Percentiles rank a stretch among this genome's conserved stretches.
These are phyloP conservation scores for Tranzscheliella williamsii DNA, from an alignment of 1,284 basidiomycete genomes.

Conservation along the genomic window DNA sequence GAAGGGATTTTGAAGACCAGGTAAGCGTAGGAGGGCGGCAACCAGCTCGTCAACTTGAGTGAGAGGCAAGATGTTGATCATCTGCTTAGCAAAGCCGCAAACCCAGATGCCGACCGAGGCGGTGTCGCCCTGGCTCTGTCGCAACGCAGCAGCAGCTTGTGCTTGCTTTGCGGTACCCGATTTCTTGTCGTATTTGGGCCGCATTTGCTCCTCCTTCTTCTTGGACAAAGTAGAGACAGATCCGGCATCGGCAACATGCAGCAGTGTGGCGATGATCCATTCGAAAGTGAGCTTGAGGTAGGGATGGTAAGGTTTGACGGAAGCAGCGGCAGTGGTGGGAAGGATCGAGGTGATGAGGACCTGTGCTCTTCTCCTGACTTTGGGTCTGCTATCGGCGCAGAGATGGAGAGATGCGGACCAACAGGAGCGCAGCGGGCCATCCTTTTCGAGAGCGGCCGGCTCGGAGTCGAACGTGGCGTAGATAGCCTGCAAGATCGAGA, in stretches of 20 bases:
- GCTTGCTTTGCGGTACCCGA: conserved; percentile 52
- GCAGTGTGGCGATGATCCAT: conserved; percentile 74
- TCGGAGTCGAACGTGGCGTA: conserved; percentile 71
- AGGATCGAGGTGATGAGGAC: conserved; percentile 77
- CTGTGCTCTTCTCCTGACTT: conserved; percentile 87
- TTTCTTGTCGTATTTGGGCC: conserved; percentile 52
- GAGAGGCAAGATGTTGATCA: conserved; percentile 43
- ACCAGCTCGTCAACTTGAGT: conserved; percentile 39
- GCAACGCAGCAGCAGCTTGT: conserved; percentile 43
- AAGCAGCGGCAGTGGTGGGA: conserved; percentile 20
- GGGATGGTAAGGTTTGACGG: conserved; percentile 70
- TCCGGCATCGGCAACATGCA: conserved; percentile 70
- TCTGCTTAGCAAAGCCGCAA: conserved; percentile 51
- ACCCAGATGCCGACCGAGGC: conserved; percentile 56
- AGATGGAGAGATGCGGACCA: conserved; percentile 76
- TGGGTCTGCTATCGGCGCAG: conserved; percentile 84
- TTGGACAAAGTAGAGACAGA: conserved; percentile 62
- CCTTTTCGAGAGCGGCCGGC: conserved; percentile 58
- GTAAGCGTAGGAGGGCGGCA: conserved; percentile 45
- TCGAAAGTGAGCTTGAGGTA: conserved; percentile 76
- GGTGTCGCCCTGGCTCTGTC: conserved; percentile 49
- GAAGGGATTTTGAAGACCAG: conserved; percentile 56
- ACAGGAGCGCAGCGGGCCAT: conserved; percentile 43
- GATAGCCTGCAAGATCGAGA: conserved; percentile 73
- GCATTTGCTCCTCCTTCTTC: conserved; percentile 68